These are phyloP conservation scores for Penicillium carneum DNA, from an alignment of 2,329 filamentous ascomycete genomes.

Conservation along the genomic window DNA sequence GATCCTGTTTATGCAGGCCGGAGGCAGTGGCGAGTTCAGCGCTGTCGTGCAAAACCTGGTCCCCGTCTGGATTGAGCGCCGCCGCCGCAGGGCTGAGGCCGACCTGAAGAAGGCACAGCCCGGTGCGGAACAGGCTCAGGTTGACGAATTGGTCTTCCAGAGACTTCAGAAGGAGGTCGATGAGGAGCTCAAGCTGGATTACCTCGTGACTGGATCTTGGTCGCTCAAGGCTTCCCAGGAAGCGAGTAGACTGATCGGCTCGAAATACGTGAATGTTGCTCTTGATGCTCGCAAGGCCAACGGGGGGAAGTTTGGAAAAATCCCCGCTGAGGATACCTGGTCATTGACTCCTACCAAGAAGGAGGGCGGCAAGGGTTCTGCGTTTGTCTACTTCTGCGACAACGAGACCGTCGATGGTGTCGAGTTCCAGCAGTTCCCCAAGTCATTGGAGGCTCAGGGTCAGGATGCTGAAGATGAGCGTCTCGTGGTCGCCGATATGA, in stretches of 20 bases:
- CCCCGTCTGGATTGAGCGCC: slow-evolving; percentile 77
- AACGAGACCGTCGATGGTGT: slow-evolving; percentile 85
- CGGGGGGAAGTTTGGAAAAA: slow-evolving; percentile 82
- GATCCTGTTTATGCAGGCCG: slow-evolving; percentile 72
- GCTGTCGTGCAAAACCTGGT: slow-evolving; percentile 85
- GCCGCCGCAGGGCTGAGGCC: slow-evolving; percentile 66
- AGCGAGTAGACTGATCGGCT: slow-evolving; percentile 76
- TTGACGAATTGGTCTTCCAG: slow-evolving; percentile 65
- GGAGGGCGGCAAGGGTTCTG: slow-evolving; percentile 58
- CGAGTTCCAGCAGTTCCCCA: slow-evolving; percentile 79
- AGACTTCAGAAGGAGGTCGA: slow-evolving; percentile 70
- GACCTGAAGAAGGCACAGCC: slow-evolving; percentile 56
- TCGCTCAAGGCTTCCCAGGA: slow-evolving; percentile 88
- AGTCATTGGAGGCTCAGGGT: slow-evolving; percentile 63
- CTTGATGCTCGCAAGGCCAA: slow-evolving; percentile 70
- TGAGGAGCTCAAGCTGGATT: slow-evolving; percentile 80
- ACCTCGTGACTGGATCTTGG: slow-evolving; percentile 89
- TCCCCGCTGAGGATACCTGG: slow-evolving; percentile 80
- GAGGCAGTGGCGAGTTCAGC: slow-evolving; percentile 85
- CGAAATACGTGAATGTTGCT: slow-evolving; percentile 78
- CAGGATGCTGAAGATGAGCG: slow-evolving; percentile 68
- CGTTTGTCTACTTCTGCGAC: slow-evolving; percentile 87
- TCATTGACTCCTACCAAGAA: slow-evolving; percentile 69
- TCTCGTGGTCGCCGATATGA: slow-evolving; percentile 90
- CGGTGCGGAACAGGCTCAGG: slow-evolving; percentile 57